phyloP scores from a whole-genome alignment of 306 rosid species.

The Cicer pinnatifidum region DNA sequence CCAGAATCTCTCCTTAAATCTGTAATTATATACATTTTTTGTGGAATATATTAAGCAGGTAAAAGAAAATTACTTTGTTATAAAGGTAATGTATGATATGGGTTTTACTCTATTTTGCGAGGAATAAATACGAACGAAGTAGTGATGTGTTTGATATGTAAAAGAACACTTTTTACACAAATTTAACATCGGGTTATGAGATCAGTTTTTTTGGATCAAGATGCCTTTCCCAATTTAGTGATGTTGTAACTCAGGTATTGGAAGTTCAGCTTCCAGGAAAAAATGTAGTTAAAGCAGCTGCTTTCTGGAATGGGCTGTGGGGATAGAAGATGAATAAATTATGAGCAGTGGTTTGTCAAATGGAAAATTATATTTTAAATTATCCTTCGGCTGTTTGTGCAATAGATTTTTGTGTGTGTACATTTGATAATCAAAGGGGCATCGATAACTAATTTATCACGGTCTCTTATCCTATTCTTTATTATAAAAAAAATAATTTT shows the following conservation, averaged over 20 bases:
- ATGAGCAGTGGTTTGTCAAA: constrained; percentile 41
- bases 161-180: background rate
- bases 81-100: background rate
- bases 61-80: background rate
- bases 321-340: constrained; percentile 74
- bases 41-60: background rate
- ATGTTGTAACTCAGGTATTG: constrained; percentile 58
- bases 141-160: background rate
- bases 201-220: constrained; percentile 7
- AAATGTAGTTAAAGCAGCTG: constrained; percentile 66
- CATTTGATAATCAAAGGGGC: no score
- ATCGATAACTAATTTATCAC: no score
- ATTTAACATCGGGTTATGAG: constrained; percentile 10
- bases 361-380: constrained; percentile 12
- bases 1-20: constrained; percentile 14
- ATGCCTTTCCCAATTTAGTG: constrained; percentile 35
- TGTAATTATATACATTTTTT: background rate
- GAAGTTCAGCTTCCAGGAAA: constrained; percentile 88
- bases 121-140: constrained; percentile 27
- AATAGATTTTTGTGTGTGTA: no score
- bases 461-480: no score
- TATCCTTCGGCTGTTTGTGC: constrained; percentile 29
- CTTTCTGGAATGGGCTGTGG: constrained; percentile 91
- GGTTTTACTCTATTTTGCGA: constrained; percentile 10
- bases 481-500: no score